These are phyloP conservation scores for Plasmodium yoelii DNA, from an alignment of 169 alveolate genomes.

Conservation along the genomic window DNA sequence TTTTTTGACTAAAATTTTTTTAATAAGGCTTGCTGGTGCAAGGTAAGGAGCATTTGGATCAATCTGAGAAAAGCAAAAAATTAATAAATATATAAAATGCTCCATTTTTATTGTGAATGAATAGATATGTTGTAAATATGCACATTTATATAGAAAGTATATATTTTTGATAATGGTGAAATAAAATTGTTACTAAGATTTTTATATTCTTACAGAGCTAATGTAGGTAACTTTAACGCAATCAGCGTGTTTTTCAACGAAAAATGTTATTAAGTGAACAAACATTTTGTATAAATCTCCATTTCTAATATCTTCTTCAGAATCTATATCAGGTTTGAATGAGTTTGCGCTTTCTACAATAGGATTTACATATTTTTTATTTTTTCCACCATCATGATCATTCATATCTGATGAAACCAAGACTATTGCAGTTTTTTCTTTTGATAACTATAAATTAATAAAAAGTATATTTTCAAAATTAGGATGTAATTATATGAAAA, in stretches of 20 bases:
- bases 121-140: too few species aligned
- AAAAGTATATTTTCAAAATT: neutral
- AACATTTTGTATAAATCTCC: neutral
- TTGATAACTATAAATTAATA: slow-evolving; percentile 11
- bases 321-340: slow-evolving; percentile 42
- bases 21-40: too few species aligned
- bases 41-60: too few species aligned
- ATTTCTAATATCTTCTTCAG: slow-evolving; percentile 36
- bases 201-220: slow-evolving; percentile 28
- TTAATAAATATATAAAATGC: too few species aligned
- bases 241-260: slow-evolving; percentile 9
- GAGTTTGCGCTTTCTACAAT: slow-evolving; percentile 20
- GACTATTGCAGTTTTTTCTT: slow-evolving; percentile 20
- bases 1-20: too few species aligned
- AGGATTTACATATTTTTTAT: slow-evolving; percentile 25
- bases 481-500: neutral
- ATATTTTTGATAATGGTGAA: neutral
- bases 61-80: too few species aligned
- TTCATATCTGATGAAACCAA: slow-evolving; percentile 37
- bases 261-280: slow-evolving; percentile 47
- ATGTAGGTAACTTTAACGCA: slow-evolving; percentile 32
- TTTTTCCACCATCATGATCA: slow-evolving; percentile 25
- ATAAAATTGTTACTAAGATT: neutral
- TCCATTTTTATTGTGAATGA: too few species aligned
- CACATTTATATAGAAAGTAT: too few species aligned